A percentile compares a stretch with the other conserved stretches of the same genome.
Conservation (phyloP, 108 stramenopile species). For the Nitzschia sp. region DNA sequence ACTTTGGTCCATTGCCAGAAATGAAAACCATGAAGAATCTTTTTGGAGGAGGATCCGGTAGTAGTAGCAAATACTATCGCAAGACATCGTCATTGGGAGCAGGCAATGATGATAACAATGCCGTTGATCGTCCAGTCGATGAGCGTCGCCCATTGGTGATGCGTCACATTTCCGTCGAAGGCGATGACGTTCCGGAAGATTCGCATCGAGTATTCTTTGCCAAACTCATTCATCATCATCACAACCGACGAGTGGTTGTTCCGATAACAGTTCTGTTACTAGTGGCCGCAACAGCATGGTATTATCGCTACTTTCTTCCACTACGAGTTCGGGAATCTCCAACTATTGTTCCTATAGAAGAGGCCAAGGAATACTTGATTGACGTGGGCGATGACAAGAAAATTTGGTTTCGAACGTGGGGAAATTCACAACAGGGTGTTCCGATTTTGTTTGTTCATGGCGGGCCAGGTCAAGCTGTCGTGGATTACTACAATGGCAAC, state of each 20-base stretch:
- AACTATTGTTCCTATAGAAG: conserved; percentile 24
- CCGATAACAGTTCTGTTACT: background rate
- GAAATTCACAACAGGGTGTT: conserved; percentile 18
- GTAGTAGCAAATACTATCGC: background rate
- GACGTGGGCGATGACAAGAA: conserved; percentile 19
- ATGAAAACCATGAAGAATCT: background rate
- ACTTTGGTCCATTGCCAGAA: background rate
- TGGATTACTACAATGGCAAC: conserved; percentile 41
- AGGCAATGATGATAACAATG: background rate
- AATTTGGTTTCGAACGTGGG: conserved; percentile 47
- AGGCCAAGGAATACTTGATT: conserved; percentile 26
- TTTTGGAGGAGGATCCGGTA: no score
- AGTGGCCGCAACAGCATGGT: background rate
- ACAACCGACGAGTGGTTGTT: no score
- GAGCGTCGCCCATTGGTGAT: background rate
- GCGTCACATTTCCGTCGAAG: conserved; percentile 3
- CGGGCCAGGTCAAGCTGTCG: conserved; percentile 45
- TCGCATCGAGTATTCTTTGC: background rate
- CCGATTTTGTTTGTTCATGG: conserved; percentile 50
- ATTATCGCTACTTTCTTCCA: background rate
- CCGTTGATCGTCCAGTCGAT: no score
- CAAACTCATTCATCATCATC: background rate
- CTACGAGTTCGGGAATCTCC: background rate
- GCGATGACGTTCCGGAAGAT: background rate
- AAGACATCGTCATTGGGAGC: background rate